phyloP scores from a whole-genome alignment of 1,284 basidiomycete species.

The Cryptococcus sp. region DNA sequence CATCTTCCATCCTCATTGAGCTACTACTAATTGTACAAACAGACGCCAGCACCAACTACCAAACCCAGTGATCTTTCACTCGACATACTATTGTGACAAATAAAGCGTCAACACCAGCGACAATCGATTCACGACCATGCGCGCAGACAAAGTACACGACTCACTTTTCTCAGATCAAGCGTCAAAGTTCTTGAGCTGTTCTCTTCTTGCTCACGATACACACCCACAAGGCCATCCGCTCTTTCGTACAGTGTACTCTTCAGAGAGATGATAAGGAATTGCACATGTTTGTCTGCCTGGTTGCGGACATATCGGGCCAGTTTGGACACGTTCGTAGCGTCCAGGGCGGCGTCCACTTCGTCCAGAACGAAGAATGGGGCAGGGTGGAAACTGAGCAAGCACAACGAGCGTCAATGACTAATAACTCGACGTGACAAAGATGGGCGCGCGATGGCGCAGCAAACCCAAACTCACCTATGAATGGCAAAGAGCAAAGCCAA shows the following conservation, averaged over 20 bases:
- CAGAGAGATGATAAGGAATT: constrained; percentile 96
- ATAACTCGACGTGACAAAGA: background rate
- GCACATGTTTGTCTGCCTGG: constrained; percentile 69
- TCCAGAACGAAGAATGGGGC: constrained; percentile 99
- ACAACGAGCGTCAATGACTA: too few relatives aligned
- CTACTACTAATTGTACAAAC: too few relatives aligned
- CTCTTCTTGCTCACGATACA: constrained; percentile 89
- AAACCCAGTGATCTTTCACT: too few relatives aligned
- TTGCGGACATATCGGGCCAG: constrained; percentile 85
- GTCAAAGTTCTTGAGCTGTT: constrained; percentile 88
- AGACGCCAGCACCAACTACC: too few relatives aligned
- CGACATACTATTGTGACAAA: too few relatives aligned
- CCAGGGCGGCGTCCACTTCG: constrained; percentile 73
- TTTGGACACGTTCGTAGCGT: constrained; percentile 92
- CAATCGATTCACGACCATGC: too few relatives aligned
- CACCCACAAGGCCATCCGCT: constrained; percentile 87
- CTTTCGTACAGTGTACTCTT: constrained; percentile 72
- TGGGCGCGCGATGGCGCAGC: constrained; percentile 17
- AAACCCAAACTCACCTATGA: constrained; percentile 65
- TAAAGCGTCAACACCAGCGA: too few relatives aligned
- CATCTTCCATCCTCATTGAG: too few relatives aligned
- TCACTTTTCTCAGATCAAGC: constrained; percentile 67
- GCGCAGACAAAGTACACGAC: constrained; percentile 42
- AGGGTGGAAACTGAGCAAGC: constrained; percentile 75
- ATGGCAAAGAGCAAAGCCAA: constrained; percentile 94